Evolutionary conservation across 2,329 filamentous ascomycete genomes (phyloP).

Genomic region (Penicillium sp.): DNA sequence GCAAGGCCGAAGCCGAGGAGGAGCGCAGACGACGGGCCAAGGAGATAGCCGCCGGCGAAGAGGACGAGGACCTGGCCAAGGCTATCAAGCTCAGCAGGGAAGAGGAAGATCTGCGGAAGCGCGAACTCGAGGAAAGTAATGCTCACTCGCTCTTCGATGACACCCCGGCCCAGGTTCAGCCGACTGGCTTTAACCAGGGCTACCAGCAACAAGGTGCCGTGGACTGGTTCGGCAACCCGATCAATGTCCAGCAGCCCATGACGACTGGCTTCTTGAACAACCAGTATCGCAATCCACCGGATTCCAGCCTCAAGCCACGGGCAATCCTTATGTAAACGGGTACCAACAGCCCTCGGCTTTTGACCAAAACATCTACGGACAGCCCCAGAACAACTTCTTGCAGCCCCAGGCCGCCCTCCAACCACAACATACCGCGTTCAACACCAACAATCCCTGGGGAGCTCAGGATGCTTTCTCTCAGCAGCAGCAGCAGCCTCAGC

Average conservation of each 20-base stretch:
- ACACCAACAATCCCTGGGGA: slow-evolving; percentile 54
- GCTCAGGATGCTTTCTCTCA: slow-evolving; percentile 40
- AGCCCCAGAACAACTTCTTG: slow-evolving; percentile 41
- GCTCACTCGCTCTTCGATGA: slow-evolving; percentile 86
- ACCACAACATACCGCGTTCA: slow-evolving; percentile 57
- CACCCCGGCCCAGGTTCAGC: slow-evolving; percentile 64
- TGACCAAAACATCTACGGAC: slow-evolving; percentile 52
- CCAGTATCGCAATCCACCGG: slow-evolving; percentile 72
- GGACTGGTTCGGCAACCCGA: slow-evolving; percentile 94
- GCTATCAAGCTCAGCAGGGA: slow-evolving; percentile 94
- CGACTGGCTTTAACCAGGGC: slow-evolving; percentile 89
- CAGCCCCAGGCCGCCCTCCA: slow-evolving; percentile 51
- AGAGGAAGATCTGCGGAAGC: slow-evolving; percentile 75
- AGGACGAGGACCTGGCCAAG: slow-evolving; percentile 87
- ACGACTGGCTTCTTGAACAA: slow-evolving; percentile 63
- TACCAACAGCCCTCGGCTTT: slow-evolving; percentile 67
- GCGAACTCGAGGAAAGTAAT: slow-evolving; percentile 81
- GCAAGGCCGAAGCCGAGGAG: slow-evolving; percentile 91
- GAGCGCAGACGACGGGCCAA: slow-evolving; percentile 67
- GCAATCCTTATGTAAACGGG: slow-evolving; percentile 65
- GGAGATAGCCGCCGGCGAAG: slow-evolving; percentile 56
- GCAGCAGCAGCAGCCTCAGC: slow-evolving; percentile 37
- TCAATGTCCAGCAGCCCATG: slow-evolving; percentile 70
- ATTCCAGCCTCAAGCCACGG: slow-evolving; percentile 56
- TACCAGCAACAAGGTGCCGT: slow-evolving; percentile 96